Conservation (phyloP, 2,329 filamentous ascomycete species). For the Sarocladium brachiariae region DNA sequence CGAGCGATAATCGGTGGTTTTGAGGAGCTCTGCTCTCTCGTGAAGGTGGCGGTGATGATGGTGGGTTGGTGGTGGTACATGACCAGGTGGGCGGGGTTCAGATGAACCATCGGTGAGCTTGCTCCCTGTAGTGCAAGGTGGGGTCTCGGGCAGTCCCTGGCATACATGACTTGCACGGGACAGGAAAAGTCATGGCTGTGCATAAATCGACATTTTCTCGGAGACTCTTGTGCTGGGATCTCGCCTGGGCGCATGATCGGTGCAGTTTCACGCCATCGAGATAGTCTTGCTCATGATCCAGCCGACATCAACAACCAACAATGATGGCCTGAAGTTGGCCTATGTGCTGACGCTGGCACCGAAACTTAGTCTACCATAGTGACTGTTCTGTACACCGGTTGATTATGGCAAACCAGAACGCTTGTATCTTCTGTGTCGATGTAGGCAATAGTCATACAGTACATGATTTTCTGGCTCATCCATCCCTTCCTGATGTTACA, state of each 20-base stretch:
- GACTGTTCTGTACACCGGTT: no score
- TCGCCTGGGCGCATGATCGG: not conserved
- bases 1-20: conserved; percentile 7
- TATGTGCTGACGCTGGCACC: no score
- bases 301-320: no score
- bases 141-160: not conserved
- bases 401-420: no score
- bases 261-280: no score
- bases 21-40: conserved; percentile 10
- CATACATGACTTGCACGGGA: not conserved
- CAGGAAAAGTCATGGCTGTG: not conserved
- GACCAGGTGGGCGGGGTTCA: conserved; percentile 10
- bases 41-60: conserved; percentile 3
- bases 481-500: conserved; percentile 6
- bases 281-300: no score
- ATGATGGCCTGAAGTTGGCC: no score
- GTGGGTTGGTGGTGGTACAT: conserved; percentile 4
- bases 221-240: not conserved
- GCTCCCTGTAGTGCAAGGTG: conserved; percentile 1
- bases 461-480: not conserved
- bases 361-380: no score
- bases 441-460: conserved; percentile 2
- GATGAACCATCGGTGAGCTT: conserved; percentile 8
- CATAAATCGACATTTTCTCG: not conserved
- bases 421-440: not conserved